These are phyloP conservation scores for Ophiostoma ulmi DNA, from an alignment of 2,329 filamentous ascomycete genomes.

Conservation along the genomic window DNA sequence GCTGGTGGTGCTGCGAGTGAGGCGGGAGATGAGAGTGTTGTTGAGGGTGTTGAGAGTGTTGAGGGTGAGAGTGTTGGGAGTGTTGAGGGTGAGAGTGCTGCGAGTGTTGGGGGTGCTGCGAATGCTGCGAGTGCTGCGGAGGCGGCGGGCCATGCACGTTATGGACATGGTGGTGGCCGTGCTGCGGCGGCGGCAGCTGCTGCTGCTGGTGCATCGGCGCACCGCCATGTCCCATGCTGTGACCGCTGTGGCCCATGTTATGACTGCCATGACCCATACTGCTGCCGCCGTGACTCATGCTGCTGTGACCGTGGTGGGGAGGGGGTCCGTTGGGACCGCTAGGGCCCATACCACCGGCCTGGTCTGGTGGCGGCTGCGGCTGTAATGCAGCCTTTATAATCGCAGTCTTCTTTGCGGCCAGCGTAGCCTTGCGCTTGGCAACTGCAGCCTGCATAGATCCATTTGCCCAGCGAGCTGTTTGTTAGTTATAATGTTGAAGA, in stretches of 20 bases:
- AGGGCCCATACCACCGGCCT: neutral
- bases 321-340: neutral
- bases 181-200: neutral
- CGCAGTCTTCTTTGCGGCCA: conserved; percentile 50
- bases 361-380: conserved; percentile 20
- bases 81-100: neutral
- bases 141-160: neutral
- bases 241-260: neutral
- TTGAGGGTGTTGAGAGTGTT: conserved; percentile 4
- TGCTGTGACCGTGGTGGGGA: conserved; percentile 2
- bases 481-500: conserved; percentile 10
- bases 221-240: neutral
- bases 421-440: conserved; percentile 55
- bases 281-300: neutral
- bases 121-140: too few species aligned
- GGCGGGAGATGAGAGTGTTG: conserved; percentile 17
- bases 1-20: conserved; percentile 13
- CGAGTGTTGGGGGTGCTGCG: neutral
- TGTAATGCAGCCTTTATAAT: conserved; percentile 24
- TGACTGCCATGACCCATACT: conserved; percentile 2
- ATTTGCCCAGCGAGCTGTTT: conserved; percentile 53
- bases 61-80: neutral
- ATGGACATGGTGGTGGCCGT: neutral
- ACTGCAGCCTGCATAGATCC: conserved; percentile 58
- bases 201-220: conserved; percentile 7